Evolutionary conservation across 2,329 filamentous ascomycete genomes (phyloP).

Genomic region (Colletotrichum liaoningense): DNA sequence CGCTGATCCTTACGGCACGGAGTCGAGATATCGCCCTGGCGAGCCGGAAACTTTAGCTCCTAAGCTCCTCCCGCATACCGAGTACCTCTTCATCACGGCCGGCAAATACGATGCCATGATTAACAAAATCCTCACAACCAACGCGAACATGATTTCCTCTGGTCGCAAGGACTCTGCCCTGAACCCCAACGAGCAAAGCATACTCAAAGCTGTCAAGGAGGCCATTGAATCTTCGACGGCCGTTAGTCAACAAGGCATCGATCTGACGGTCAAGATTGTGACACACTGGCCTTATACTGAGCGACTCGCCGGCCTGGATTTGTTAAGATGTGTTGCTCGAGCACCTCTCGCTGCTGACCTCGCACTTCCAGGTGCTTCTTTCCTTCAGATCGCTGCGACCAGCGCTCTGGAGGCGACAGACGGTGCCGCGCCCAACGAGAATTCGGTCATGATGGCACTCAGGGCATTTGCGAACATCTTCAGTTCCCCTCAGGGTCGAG

Average conservation of each 20-base stretch:
- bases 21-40: conserved; percentile 82
- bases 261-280: conserved; percentile 76
- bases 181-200: conserved; percentile 76
- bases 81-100: conserved; percentile 81
- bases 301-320: conserved; percentile 85
- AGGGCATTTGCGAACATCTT: conserved; percentile 89
- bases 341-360: conserved; percentile 74
- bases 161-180: conserved; percentile 80
- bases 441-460: conserved; percentile 88
- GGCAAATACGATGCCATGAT: conserved; percentile 79
- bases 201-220: conserved; percentile 69
- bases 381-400: conserved; percentile 67
- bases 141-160: conserved; percentile 76
- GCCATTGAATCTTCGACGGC: conserved; percentile 71
- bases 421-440: conserved; percentile 71
- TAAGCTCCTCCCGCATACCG: conserved; percentile 80
- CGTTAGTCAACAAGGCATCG: conserved; percentile 63
- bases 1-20: conserved; percentile 81
- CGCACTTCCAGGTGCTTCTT: conserved; percentile 62
- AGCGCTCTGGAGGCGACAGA: conserved; percentile 57
- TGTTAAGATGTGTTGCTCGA: conserved; percentile 84
- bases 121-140: conserved; percentile 82
- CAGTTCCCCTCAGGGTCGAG: conserved; percentile 76
- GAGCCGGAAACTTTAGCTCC: conserved; percentile 75
- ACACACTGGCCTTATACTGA: conserved; percentile 85